These are phyloP conservation scores for Exophiala sp. DNA, from an alignment of 2,329 filamentous ascomycete species.

Conservation along the genomic window DNA sequence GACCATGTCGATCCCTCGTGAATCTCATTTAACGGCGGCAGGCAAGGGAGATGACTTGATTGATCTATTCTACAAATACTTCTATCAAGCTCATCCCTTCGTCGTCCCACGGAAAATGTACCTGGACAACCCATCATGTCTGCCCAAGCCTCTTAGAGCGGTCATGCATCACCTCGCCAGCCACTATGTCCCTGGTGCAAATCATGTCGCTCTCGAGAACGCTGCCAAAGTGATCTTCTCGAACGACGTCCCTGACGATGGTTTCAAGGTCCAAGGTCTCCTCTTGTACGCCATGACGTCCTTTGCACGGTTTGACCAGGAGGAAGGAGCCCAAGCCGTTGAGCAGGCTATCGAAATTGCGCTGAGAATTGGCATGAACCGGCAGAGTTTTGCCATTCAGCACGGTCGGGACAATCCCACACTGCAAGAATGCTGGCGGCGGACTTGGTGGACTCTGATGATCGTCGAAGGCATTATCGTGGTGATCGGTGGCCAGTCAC, in stretches of 20 bases:
- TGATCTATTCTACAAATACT: conserved; percentile 55
- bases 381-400: conserved; percentile 53
- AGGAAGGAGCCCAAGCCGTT: conserved; percentile 45
- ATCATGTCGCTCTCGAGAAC: conserved; percentile 28
- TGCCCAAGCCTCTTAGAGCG: conserved; percentile 49
- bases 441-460: conserved; percentile 88
- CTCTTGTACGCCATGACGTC: conserved; percentile 37
- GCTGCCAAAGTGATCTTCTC: conserved; percentile 30
- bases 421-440: conserved; percentile 76
- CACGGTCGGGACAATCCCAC: conserved; percentile 56
- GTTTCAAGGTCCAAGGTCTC: conserved; percentile 38
- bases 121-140: conserved; percentile 33
- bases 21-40: conserved; percentile 12
- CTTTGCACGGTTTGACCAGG: conserved; percentile 35
- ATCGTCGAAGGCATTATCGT: conserved; percentile 82
- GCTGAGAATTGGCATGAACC: conserved; percentile 72
- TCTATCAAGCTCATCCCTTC: conserved; percentile 56
- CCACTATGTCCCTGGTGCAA: conserved; percentile 48
- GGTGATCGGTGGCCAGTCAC: conserved; percentile 51
- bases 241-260: conserved; percentile 29
- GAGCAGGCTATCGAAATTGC: conserved; percentile 66
- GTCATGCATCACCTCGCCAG: conserved; percentile 57
- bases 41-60: conserved; percentile 36
- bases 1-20: conserved; percentile 16
- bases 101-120: conserved; percentile 47